These are phyloP conservation scores for Beta vulgaris DNA, from an alignment of 148 eudicot species.

Conservation along the genomic window DNA sequence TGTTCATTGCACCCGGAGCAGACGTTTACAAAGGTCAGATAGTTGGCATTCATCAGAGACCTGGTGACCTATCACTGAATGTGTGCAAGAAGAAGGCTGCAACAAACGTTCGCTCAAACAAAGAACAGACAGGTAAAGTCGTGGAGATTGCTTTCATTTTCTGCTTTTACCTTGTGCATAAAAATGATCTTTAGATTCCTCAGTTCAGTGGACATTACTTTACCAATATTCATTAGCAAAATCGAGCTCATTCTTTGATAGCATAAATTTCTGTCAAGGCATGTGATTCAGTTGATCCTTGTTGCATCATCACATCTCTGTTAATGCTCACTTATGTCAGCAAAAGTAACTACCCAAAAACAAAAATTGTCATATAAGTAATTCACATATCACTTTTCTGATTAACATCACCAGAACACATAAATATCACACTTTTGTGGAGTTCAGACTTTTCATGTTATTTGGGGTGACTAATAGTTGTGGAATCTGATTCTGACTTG, in stretches of 20 bases:
- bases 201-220: neutral
- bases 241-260: neutral
- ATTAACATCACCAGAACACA: no score
- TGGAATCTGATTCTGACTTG: neutral
- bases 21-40: conserved; percentile 96
- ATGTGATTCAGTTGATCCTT: neutral
- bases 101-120: conserved; percentile 92
- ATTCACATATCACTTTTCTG: neutral
- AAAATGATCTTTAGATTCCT: neutral
- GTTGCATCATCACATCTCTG: neutral
- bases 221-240: neutral
- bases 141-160: neutral
- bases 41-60: conserved; percentile 91
- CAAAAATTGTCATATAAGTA: no score
- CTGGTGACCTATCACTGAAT: conserved; percentile 80
- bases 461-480: neutral
- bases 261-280: neutral
- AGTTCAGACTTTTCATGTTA: no score
- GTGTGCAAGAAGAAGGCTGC: conserved; percentile 99
- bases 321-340: neutral
- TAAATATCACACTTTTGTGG: no score
- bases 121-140: conserved; percentile 71
- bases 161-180: neutral
- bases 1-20: conserved; percentile 76
- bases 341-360: no score